Evolutionary conservation across 352 stramenopile genomes (phyloP), one percentile per base, ranked within the genome.

Genomic region (Phytophthora constricta): DNA sequence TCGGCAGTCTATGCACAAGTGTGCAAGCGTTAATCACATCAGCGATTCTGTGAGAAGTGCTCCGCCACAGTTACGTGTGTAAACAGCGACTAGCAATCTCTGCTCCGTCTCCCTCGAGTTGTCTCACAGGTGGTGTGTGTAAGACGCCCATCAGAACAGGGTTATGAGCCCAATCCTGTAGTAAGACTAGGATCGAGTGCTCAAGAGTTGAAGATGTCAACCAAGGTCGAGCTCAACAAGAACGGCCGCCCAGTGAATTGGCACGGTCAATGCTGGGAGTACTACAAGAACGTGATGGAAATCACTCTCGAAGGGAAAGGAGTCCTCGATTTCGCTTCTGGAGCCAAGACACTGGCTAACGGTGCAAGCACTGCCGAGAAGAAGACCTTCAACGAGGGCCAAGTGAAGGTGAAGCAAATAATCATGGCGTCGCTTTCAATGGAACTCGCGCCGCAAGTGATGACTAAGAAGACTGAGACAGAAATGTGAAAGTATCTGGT

Each of bases 181-280:
- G n/a, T n/a, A n/a, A n/a, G n/a, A n/a, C n/a, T n/a, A n/a, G n/a
- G n/a, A n/a, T n/a, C n/a, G n/a, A n/a, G n/a, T n/a, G n/a, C n/a
- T n/a, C n/a, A n/a, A n/a, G n/a, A n/a, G n/a, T n/a, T n/a, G n/a
- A 59, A 66, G 31, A 67, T 67, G 50, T 33, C 59, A 17, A 26
- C 5, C 1, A 67, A 61, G 51, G 50, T 67, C 22, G 50, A 61
- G 47, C 59, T 61, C 4, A 67, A 60, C 50, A 61, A 67, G 42
- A 56, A 51, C 10, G 50, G 50, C 5, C 59, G 42, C 1, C 59
- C 59, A 1, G 50, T 67, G 0, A 56, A 45, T n/a, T 61, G 50
- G 41, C 50, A 56, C 17, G 42, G 31, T 20, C 59, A 61, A 31
- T 57, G n/a, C 41, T 67, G 50, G 60, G 5, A 33, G 42, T 68